phyloP scores from a whole-genome alignment of 2,329 filamentous ascomycete species.

The Hymenoscyphus linearis region DNA sequence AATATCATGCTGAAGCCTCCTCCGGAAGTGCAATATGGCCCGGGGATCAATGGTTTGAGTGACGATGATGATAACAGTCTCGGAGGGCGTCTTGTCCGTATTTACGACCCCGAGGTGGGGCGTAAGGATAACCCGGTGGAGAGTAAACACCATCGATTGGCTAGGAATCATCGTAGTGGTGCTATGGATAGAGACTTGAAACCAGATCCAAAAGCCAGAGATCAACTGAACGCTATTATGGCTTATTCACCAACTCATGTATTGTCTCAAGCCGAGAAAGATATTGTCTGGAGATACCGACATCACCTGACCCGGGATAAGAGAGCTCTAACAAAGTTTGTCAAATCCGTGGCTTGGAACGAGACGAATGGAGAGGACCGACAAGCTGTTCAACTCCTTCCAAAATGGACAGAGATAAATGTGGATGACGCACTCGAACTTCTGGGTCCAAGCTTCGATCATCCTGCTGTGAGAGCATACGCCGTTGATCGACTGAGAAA shows the following conservation, averaged over 20 bases:
- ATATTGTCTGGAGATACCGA: constrained; percentile 94
- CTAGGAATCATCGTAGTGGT: constrained; percentile 85
- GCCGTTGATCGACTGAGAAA: constrained; percentile 89
- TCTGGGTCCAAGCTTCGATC: constrained; percentile 87
- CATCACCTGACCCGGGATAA: constrained; percentile 94
- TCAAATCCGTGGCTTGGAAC: constrained; percentile 95
- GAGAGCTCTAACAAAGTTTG: constrained; percentile 87
- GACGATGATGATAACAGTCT: constrained; percentile 42
- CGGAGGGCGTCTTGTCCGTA: constrained; percentile 64
- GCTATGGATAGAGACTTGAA: constrained; percentile 92
- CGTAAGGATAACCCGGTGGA: constrained; percentile 89
- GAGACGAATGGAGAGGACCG: constrained; percentile 72
- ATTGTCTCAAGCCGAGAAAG: constrained; percentile 85
- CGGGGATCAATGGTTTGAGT: constrained; percentile 71
- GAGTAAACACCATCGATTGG: constrained; percentile 85
- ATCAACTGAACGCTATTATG: constrained; percentile 88
- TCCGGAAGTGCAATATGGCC: constrained; percentile 84
- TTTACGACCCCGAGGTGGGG: constrained; percentile 91
- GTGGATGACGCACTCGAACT: constrained; percentile 94
- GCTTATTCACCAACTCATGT: constrained; percentile 88
- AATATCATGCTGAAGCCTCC: constrained; percentile 71
- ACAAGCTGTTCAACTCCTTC: constrained; percentile 83
- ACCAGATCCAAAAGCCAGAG: constrained; percentile 90
- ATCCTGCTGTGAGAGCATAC: constrained; percentile 81
- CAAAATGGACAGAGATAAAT: constrained; percentile 94